phyloP scores from a whole-genome alignment of 2,329 filamentous ascomycete genomes.

The Beauveria medogensis region DNA sequence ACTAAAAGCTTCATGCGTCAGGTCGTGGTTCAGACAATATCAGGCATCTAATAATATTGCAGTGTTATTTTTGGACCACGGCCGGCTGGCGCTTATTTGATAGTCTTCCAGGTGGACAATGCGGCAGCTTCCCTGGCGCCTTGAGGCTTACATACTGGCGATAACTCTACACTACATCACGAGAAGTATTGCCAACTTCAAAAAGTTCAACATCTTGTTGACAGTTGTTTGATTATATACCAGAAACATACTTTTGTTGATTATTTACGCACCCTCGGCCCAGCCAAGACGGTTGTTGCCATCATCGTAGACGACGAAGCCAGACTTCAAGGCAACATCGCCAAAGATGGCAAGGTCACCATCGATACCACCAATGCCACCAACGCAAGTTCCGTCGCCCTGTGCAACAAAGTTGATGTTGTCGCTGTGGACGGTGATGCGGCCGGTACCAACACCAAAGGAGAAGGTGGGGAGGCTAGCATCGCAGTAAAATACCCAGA shows the following conservation, averaged over 20 bases:
- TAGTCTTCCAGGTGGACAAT: no score
- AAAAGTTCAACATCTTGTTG: neutral
- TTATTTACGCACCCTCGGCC: slow-evolving; percentile 7
- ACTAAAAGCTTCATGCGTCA: no score
- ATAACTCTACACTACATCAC: neutral
- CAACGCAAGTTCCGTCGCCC: slow-evolving; percentile 44
- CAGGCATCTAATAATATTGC: no score
- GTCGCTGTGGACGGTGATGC: slow-evolving; percentile 37
- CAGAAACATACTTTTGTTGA: neutral
- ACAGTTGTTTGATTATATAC: neutral
- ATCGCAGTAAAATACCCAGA: slow-evolving; percentile 33
- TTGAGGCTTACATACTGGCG: neutral
- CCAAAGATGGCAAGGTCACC: slow-evolving; percentile 47
- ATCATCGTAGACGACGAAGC: slow-evolving; percentile 50
- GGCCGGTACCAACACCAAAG: slow-evolving; percentile 49
- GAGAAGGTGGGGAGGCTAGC: slow-evolving; percentile 37
- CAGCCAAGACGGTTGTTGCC: slow-evolving; percentile 42
- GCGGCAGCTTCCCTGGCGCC: neutral
- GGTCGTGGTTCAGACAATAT: no score
- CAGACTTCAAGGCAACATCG: slow-evolving; percentile 53
- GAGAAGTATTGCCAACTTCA: neutral
- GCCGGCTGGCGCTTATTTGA: no score
- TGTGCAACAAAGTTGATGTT: neutral
- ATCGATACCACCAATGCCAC: slow-evolving; percentile 53
- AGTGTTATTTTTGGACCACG: no score